Base-by-base conservation (phyloP, 495 filamentous ascomycete species). In the Daldinia vernicosa region DNA sequence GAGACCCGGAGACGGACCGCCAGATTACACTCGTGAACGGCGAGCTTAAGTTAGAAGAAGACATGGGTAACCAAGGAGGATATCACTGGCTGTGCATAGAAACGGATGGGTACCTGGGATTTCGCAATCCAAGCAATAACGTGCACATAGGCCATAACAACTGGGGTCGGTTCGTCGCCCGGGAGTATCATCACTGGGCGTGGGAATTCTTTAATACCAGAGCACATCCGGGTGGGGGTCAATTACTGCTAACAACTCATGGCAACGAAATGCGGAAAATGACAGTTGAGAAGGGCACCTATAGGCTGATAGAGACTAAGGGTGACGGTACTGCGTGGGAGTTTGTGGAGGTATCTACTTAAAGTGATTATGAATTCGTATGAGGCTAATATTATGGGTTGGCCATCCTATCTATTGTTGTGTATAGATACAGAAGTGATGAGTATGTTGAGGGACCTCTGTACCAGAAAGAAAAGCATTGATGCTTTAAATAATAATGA, bases 31-130 rank as follows among this genome's bases (percentile, higher is more conserved):
- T 81, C 3, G 40, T 70, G 47, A 65, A 75, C 5, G 79, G 78
- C 4, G 40, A 75, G 32, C 58, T 79, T n/a, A 17, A 70, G 15
- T 67, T 80, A 6, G 66, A 72, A 17, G 56, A 47, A 3, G 45
- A 70, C 26, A 61, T 72, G 26, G 77, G 74, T 32, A 63, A 72
- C 37, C 72, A 61, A 39, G 79, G 77, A 26, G 76, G 77, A 6
- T 75, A 75, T 19, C 72, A 81, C 65, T 81, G 80, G 80, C 32
- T 15, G 19, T 81, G 80, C 63, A 65, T 78, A 39, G 79, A 80
- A 58, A 75, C 66, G 15, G 71, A 80, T 51, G 80, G 80, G 26
- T 80, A 78, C 76, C 67, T 81, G 14, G 80, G 80, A 24, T 81
- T 81, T 66, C 74, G 64, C 6, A 79, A 79, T 43, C 57, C 58